These are phyloP conservation scores for Heterobasidion parviporum DNA, from an alignment of 1,284 basidiomycete genomes.

Conservation along the genomic window DNA sequence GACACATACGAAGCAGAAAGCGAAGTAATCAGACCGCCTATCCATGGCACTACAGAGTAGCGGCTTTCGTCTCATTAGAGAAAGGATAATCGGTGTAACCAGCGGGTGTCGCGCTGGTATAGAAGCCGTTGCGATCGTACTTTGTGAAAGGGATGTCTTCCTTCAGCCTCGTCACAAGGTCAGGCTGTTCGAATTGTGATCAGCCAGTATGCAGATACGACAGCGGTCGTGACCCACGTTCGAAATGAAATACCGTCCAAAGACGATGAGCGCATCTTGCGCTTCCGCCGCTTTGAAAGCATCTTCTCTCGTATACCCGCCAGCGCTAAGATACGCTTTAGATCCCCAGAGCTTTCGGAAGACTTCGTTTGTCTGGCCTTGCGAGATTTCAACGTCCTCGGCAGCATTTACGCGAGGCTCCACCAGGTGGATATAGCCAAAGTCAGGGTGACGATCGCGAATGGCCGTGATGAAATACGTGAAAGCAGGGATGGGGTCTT, in stretches of 20 bases:
- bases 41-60: slow-evolving; percentile 1
- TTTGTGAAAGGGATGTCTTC: slow-evolving; percentile 24
- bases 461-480: background rate
- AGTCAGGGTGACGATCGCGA: background rate
- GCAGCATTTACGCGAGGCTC: slow-evolving; percentile 25
- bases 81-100: slow-evolving; percentile 32
- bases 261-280: slow-evolving; percentile 8
- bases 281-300: slow-evolving; percentile 6
- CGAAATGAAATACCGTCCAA: slow-evolving; percentile 8
- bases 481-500: background rate
- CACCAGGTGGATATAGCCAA: slow-evolving; percentile 39
- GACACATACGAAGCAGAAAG: background rate
- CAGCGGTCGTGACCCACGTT: slow-evolving; percentile 9
- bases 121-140: slow-evolving; percentile 26
- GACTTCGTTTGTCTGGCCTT: slow-evolving; percentile 3
- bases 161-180: slow-evolving; percentile 33
- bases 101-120: slow-evolving; percentile 19
- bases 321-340: slow-evolving; percentile 22
- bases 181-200: slow-evolving; percentile 22
- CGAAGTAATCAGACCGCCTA: background rate
- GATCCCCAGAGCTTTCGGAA: slow-evolving; percentile 10
- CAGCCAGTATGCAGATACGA: too few species aligned
- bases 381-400: background rate
- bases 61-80: too few species aligned
- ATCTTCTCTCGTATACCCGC: slow-evolving; percentile 16